Evolutionary conservation across 1,284 basidiomycete species (phyloP), one percentile per base, ranked within the genome.

Genomic region (Moesziomyces globuligerus): DNA sequence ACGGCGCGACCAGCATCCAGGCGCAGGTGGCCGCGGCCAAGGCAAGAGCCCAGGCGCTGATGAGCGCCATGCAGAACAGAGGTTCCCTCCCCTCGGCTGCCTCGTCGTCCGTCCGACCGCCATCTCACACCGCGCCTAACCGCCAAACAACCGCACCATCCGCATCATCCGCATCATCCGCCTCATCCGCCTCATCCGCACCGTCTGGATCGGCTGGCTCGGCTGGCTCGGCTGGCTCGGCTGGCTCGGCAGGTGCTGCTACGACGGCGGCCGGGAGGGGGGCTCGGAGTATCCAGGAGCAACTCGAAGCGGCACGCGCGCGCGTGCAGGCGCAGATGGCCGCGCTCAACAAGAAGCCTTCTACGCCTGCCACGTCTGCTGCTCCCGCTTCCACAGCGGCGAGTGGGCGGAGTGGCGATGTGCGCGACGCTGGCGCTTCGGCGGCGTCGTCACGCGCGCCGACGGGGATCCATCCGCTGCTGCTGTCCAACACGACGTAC

Each of bases 401-500:
- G 10, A 17, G 40, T 17, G 17, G 15, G 18, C 25, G 25, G 45
- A 45, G 11, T 25, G 32, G 15, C 32, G 32, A 34, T 4, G 32
- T 17, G 15, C 32, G 32, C 4, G 6, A 2, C 2, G 3, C 32
- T 7, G 32, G 32, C 32, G 15, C 57, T 5, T 25, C 29, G 17
- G 6, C 45, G 20, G n/a, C 53, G 1, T n/a, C 41, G 4, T 51
- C 56, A 3, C 70, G 65, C 44, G 46, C 62, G 13, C 74, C 72
- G 3, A 72, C 66, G 7, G 76, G 68, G 8, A 77, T 80, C 29
- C 78, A 80, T 48, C 78, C 78, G 1, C 61, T 79, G 0, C 58
- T 80, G 4, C 48, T 77, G 3, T 67, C 67, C 36, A 50, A 40
- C 36, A 40, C 54, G 0, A 29, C 48, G 9, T 58, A 38, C 47